Conservation (phyloP, 352 stramenopile genomes). For the Elongisporangium senticosum region DNA sequence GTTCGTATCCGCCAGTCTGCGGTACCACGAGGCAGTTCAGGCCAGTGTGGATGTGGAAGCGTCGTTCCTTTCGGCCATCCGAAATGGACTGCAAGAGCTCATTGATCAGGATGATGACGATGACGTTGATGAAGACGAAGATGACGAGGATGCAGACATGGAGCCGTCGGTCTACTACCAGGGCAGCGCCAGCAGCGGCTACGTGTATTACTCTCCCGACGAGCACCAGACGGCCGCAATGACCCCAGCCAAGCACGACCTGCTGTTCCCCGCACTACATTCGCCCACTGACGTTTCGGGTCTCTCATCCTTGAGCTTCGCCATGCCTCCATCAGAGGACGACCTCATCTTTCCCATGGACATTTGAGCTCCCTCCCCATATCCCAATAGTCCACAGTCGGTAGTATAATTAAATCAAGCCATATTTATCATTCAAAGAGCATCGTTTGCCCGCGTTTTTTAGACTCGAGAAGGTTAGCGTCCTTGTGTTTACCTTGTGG, state of each 20-base stretch:
- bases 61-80: slow-evolving; percentile 17
- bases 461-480: no score
- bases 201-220: slow-evolving; percentile 14
- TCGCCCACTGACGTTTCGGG: neutral
- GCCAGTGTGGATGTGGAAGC: slow-evolving; percentile 3
- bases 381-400: slow-evolving; percentile 4
- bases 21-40: no score
- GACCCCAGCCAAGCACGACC: neutral
- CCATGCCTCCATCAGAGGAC: slow-evolving; percentile 3
- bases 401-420: slow-evolving; percentile 1
- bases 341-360: slow-evolving; percentile 20
- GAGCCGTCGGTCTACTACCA: slow-evolving; percentile 12
- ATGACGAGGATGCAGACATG: slow-evolving; percentile 6
- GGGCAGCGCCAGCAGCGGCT: slow-evolving; percentile 2
- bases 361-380: slow-evolving; percentile 5
- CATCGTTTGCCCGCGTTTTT: no score
- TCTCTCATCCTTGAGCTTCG: neutral
- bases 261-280: neutral
- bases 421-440: neutral
- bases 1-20: no score
- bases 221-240: slow-evolving; percentile 2
- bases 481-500: neutral
- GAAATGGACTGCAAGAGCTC: slow-evolving; percentile 12
- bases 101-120: slow-evolving; percentile 4
- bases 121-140: slow-evolving; percentile 7